Evolutionary conservation across 2,329 filamentous ascomycete species (phyloP), one percentile per base, ranked within the genome.

Genomic region (Colletotrichum neosansevieriae): DNA sequence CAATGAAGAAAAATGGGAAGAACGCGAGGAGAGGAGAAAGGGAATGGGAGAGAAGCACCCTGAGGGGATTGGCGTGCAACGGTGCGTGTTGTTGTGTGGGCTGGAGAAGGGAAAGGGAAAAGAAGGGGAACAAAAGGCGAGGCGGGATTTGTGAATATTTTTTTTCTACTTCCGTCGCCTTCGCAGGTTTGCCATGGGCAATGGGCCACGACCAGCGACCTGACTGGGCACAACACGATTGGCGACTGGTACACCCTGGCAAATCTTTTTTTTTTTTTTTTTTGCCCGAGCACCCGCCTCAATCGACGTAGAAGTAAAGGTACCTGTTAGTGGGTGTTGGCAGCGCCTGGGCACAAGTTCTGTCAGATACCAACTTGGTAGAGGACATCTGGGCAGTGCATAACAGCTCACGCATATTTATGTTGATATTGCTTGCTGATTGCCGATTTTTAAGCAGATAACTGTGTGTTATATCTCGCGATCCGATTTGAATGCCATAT

Each of bases 21-120:
- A 74, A 70, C 72, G 76, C 19, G 67, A 76, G 75, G 72, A 77
- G 73, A 73, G 75, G 76, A 76, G 78, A 69, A 42, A 57, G 53
- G 58, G 67, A 69, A 47, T 63, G 63, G 67, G 65, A 75, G 74
- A 75, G 74, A 78, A 79, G 79, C 79, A 80, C 81, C 81, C 80
- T 78, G 72, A 72, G 72, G 73, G 76, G 74, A 80, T 83, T 83
- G 82, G 77, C 81, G 78, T 80, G 80, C 81, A 71, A 67, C 81
- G 80, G 80, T 78, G 81, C 80, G 81, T 70, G 63, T 63, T 67
- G 70, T 69, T 69, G 69, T 69, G 66, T 71, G 70, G 72, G 67
- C 69, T 72, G 67, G 56, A 67, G 54, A 58, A 67, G 60, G 58
- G 63, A 54, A 66, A 65, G 59, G 57, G 50, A 58, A 69, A 56